Conservation (phyloP, 139 green algal genomes). For the Coelastrella sp. region DNA sequence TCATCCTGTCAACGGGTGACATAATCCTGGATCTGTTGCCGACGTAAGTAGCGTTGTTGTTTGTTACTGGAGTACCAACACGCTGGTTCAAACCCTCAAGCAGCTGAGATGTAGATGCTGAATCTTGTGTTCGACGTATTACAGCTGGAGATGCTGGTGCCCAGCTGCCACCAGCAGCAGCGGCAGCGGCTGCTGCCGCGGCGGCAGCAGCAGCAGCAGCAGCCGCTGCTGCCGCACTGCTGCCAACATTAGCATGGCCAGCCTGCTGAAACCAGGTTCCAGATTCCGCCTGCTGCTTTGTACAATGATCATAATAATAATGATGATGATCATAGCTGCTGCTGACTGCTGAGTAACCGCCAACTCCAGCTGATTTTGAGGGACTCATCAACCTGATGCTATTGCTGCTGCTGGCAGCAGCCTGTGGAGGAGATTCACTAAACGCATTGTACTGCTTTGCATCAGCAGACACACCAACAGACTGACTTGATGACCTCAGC, state of each 20-base stretch:
- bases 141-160: background rate
- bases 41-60: background rate
- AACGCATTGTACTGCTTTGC: too few species aligned
- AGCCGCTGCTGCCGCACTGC: background rate
- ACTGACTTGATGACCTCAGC: background rate
- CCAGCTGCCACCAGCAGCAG: background rate
- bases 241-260: background rate
- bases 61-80: background rate
- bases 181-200: background rate
- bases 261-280: background rate
- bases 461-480: too few species aligned
- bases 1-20: background rate
- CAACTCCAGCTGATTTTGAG: too few species aligned
- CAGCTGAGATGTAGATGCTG: background rate
- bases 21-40: background rate
- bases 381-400: background rate
- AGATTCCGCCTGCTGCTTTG: too few species aligned
- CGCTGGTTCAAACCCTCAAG: constrained; percentile 12
- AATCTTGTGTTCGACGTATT: constrained; percentile 1
- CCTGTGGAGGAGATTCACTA: too few species aligned
- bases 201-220: background rate
- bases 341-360: too few species aligned
- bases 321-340: too few species aligned
- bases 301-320: too few species aligned
- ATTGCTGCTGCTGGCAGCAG: background rate